Evolutionary conservation across 306 rosid genomes (phyloP).

Genomic region (Lotus japonicus): DNA sequence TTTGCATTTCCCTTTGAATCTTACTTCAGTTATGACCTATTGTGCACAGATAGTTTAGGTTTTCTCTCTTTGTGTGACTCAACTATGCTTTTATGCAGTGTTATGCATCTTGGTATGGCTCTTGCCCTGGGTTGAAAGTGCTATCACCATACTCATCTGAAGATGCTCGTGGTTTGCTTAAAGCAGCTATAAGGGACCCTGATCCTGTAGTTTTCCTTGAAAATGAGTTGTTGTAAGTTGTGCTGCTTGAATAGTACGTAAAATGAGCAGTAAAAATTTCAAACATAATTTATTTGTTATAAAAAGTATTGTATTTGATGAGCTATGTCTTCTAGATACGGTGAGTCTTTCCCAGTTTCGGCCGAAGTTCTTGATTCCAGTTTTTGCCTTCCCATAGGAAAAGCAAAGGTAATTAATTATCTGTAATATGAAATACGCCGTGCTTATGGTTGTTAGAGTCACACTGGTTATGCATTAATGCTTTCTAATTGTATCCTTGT

Average conservation of each 20-base stretch:
- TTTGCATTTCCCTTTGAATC: not conserved
- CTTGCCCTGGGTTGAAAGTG: conserved; percentile 93
- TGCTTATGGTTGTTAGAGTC: conserved; percentile 17
- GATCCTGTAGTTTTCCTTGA: conserved; percentile 99
- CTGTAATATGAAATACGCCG: not conserved
- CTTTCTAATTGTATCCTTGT: not conserved
- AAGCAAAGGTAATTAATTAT: conserved; percentile 76
- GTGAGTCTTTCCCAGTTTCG: conserved; percentile 95
- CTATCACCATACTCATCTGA: conserved; percentile 91
- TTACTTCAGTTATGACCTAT: conserved; percentile 1
- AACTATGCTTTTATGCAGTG: conserved; percentile 48
- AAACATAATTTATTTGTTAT: not conserved
- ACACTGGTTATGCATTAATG: not conserved
- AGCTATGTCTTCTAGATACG: conserved; percentile 55
- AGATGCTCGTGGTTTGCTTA: conserved; percentile 95
- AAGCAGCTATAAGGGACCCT: conserved; percentile 98
- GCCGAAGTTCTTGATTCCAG: conserved; percentile 97
- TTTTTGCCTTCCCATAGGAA: conserved; percentile 92
- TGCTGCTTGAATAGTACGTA: conserved; percentile 3
- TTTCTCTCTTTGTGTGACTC: not conserved
- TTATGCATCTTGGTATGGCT: conserved; percentile 83
- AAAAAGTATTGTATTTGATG: conserved; percentile 22
- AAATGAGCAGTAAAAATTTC: conserved; percentile 10
- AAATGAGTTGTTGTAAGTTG: conserved; percentile 90
- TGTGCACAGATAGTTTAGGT: not conserved